Conservation (phyloP, 2,329 filamentous ascomycete genomes). For the Colletotrichum coccodes region DNA sequence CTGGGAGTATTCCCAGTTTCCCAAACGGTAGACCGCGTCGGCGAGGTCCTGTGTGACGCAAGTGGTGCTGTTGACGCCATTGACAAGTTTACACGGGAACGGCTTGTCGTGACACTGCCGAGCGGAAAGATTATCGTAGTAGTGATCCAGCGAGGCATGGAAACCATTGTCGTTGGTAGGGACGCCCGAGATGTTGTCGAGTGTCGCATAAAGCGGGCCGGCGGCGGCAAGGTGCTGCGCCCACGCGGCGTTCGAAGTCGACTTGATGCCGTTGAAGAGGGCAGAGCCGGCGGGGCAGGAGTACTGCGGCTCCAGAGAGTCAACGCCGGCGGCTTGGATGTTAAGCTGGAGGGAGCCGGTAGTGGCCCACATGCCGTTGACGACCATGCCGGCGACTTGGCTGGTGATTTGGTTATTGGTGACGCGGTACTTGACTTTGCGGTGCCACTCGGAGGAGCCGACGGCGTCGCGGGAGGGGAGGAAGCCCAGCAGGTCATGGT, state of each 20-base stretch:
- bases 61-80: slow-evolving; percentile 54
- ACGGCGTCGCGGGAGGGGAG: slow-evolving; percentile 61
- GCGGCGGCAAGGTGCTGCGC: slow-evolving; percentile 69
- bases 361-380: slow-evolving; percentile 73
- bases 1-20: slow-evolving; percentile 84
- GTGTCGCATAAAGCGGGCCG: slow-evolving; percentile 60
- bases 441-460: slow-evolving; percentile 46
- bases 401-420: slow-evolving; percentile 87
- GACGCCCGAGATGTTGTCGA: slow-evolving; percentile 78
- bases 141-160: slow-evolving; percentile 81
- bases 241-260: slow-evolving; percentile 63
- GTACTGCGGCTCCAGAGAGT: slow-evolving; percentile 81
- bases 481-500: slow-evolving; percentile 75
- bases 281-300: slow-evolving; percentile 63
- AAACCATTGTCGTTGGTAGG: slow-evolving; percentile 65
- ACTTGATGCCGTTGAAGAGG: slow-evolving; percentile 56
- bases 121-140: slow-evolving; percentile 85
- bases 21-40: slow-evolving; percentile 78
- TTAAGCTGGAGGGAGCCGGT: slow-evolving; percentile 53
- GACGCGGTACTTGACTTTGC: slow-evolving; percentile 72
- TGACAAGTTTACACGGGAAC: slow-evolving; percentile 71
- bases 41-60: slow-evolving; percentile 74
- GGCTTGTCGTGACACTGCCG: slow-evolving; percentile 80
- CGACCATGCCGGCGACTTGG: slow-evolving; percentile 81
- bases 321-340: slow-evolving; percentile 62